Evolutionary conservation across 139 green algal species (phyloP), one percentile per base, ranked within the genome.

Genomic region (Coelastrella sp.): DNA sequence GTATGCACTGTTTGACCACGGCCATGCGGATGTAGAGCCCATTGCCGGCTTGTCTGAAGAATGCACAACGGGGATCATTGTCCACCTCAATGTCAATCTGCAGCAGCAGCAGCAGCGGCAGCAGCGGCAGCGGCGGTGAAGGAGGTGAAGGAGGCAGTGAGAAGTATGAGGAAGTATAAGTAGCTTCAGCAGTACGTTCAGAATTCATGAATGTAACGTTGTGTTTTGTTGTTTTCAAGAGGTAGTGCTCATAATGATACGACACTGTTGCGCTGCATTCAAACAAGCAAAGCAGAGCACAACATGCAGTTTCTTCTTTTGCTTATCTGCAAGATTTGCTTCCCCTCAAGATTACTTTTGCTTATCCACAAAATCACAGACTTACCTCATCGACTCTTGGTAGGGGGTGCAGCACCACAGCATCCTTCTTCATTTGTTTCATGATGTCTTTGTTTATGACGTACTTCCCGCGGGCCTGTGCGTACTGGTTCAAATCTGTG

Each of bases 11-110:
- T 93, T 99, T 99, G 17, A 99, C 94, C 25, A 99, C 89, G 6
- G 98, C 98, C 98, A 99, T 99, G 58, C 98, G 94, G 73, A 99
- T 97, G 92, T 96, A 99, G 7, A 99, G 93, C 6, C 98, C 98
- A 93, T 99, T 99, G 82, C 94, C 94, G 0, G 98, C 98, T 91
- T 99, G 98, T 9, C 98, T 90, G 94, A 99, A 99, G 95, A 99
- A 99, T 8, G 98, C 98, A 12, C 97, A 96, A 0, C 98, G 91
- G 0, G 97, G 98, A 92, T 99, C 98, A 1, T 78, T 24, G 92
- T 99, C 98, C 17, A 99, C 97, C 17, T 98, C 97, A 4, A 94
- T 91, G 12, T 93, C 95, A 91, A 99, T 99, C 96, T 98, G 94
- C 24, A 63, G 11, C 24, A 25, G 17, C 6, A 86, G 59, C 6